phyloP scores from a whole-genome alignment of 352 stramenopile genomes.

The Peronospora belbahrii region DNA sequence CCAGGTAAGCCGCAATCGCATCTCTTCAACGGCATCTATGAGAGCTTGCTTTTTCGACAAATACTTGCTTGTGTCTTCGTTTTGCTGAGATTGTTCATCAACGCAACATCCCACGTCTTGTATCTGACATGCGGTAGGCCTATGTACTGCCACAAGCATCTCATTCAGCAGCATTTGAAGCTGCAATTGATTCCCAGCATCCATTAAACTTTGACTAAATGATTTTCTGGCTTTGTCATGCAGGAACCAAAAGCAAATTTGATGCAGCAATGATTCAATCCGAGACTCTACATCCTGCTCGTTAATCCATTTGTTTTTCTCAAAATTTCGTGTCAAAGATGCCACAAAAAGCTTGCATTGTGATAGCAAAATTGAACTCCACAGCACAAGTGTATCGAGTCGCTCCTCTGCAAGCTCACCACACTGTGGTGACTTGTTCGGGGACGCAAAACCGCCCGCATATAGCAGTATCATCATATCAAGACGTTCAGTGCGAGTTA shows the following conservation, averaged over 20 bases:
- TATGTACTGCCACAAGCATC: constrained; percentile 4
- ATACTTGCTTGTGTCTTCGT: not conserved
- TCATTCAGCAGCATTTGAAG: constrained; percentile 16
- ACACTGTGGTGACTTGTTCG: constrained; percentile 20
- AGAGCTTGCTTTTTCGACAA: constrained; percentile 20
- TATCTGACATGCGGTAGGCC: not conserved
- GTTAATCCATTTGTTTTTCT: not conserved
- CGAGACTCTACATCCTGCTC: not conserved
- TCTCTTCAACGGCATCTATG: constrained; percentile 16
- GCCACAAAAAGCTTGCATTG: constrained; percentile 33
- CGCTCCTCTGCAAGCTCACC: constrained; percentile 46
- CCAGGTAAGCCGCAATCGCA: constrained; percentile 20
- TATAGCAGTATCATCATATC: constrained; percentile 30
- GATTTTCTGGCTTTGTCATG: constrained; percentile 1
- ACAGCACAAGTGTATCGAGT: constrained; percentile 33
- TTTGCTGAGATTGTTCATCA: not conserved
- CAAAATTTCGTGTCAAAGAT: not conserved
- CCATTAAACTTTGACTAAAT: constrained; percentile 9
- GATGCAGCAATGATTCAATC: constrained; percentile 7
- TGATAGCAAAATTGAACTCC: constrained; percentile 33
- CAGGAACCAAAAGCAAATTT: constrained; percentile 15
- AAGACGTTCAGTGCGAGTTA: constrained; percentile 9
- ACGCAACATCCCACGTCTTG: not conserved
- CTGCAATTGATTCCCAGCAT: constrained; percentile 14
- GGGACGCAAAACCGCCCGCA: constrained; percentile 30